Evolutionary conservation across 768 basidiomycete species (phyloP).

Genomic region (Suillus hirtellus): DNA sequence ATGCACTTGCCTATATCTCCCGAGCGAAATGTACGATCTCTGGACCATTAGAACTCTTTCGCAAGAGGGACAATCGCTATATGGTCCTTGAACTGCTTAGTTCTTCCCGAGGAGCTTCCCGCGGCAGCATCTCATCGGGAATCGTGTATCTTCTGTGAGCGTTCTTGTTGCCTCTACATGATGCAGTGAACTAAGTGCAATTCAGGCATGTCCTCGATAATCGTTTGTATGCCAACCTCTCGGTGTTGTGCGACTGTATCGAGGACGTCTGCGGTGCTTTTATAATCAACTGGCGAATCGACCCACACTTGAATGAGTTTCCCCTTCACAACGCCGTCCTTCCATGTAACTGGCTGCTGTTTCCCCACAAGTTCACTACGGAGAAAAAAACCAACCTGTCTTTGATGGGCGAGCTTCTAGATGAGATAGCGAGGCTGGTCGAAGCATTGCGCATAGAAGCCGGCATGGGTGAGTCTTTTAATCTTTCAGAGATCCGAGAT

Average conservation of each 20-base stretch:
- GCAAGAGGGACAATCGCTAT: constrained; percentile 20
- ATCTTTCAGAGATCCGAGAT: neutral
- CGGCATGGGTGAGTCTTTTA: constrained; percentile 26
- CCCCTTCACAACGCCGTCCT: constrained; percentile 49
- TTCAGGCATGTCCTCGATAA: constrained; percentile 45
- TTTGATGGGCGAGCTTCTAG: constrained; percentile 16
- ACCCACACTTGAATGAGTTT: neutral
- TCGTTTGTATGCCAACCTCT: constrained; percentile 43
- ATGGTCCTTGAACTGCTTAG: constrained; percentile 35
- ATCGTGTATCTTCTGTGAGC: constrained; percentile 20
- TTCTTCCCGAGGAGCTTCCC: constrained; percentile 27
- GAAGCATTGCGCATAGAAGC: constrained; percentile 30
- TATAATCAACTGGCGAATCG: constrained; percentile 36
- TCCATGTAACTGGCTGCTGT: constrained; percentile 55
- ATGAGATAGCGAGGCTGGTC: constrained; percentile 25
- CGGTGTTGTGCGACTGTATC: constrained; percentile 50
- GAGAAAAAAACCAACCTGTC: constrained; percentile 14
- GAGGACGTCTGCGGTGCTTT: constrained; percentile 48
- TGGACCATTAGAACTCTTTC: constrained; percentile 5
- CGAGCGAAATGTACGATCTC: constrained; percentile 30
- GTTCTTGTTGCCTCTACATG: neutral
- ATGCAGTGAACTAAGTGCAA: neutral
- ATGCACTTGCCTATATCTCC: constrained; percentile 37
- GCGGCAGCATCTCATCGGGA: constrained; percentile 35
- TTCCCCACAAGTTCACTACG: constrained; percentile 16